A percentile compares a stretch with the other conserved stretches of the same genome.
Evolutionary conservation across 768 basidiomycete genomes (phyloP).

Genomic region (Tylopilus vinaceipallidus): DNA sequence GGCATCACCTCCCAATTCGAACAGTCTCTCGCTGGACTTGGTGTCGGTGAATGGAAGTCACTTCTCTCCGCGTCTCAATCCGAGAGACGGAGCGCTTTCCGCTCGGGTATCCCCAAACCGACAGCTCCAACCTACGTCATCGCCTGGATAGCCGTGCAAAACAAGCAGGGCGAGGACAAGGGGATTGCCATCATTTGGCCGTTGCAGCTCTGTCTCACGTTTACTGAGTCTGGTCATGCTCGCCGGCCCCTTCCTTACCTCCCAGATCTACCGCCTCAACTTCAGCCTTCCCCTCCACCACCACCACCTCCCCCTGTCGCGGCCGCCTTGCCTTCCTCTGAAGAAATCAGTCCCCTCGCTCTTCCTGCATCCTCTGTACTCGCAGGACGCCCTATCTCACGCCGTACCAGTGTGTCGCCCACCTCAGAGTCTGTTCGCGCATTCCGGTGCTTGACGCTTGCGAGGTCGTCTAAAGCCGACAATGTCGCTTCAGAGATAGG

Average conservation of each 20-base stretch:
- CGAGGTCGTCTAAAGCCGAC: slow-evolving; percentile 48
- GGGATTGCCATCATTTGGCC: slow-evolving; percentile 77
- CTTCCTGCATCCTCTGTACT: slow-evolving; percentile 11
- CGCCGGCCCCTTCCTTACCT: slow-evolving; percentile 49
- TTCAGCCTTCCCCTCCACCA: slow-evolving; percentile 53
- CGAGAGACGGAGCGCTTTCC: slow-evolving; percentile 24
- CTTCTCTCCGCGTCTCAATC: slow-evolving; percentile 2
- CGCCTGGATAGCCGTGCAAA: slow-evolving; percentile 73
- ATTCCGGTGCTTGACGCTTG: slow-evolving; percentile 52
- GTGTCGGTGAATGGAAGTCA: slow-evolving; percentile 51
- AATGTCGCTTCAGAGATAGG: slow-evolving; percentile 60
- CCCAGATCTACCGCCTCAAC: slow-evolving; percentile 62
- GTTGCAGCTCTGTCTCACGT: slow-evolving; percentile 52
- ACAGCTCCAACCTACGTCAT: slow-evolving; percentile 48
- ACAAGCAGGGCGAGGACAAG: slow-evolving; percentile 78
- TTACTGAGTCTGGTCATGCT: slow-evolving; percentile 35
- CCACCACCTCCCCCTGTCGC: slow-evolving; percentile 35
- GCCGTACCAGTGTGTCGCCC: slow-evolving; percentile 32
- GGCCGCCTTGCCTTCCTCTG: slow-evolving; percentile 20
- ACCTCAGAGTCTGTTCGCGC: slow-evolving; percentile 40
- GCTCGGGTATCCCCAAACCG: slow-evolving; percentile 16
- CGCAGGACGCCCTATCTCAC: slow-evolving; percentile 30
- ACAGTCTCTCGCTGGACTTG: slow-evolving; percentile 60
- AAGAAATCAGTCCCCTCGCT: neutral
- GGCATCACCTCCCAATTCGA: slow-evolving; percentile 62